phyloP scores from a whole-genome alignment of 2,329 filamentous ascomycete genomes.

The Fusarium albosuccineum region DNA sequence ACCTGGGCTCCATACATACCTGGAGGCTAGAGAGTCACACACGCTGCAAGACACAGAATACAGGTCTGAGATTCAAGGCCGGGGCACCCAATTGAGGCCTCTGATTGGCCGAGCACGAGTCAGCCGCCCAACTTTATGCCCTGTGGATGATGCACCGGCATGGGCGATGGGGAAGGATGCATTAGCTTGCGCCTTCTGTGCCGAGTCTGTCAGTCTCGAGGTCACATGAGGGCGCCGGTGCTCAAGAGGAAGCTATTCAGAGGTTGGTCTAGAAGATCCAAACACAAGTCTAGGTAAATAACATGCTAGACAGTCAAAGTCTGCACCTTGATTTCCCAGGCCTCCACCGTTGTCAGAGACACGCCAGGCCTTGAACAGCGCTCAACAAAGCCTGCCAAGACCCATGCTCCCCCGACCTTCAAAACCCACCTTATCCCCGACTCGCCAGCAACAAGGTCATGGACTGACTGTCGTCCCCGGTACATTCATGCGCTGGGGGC shows the following conservation, averaged over 20 bases:
- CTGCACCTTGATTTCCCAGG: too few relatives aligned
- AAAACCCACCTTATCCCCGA: conserved; percentile 17
- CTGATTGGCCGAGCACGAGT: conserved; percentile 29
- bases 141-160: conserved; percentile 27
- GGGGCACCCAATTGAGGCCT: conserved; percentile 31
- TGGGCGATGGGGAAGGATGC: conserved; percentile 8
- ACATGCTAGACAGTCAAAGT: too few relatives aligned
- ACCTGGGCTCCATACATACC: not conserved
- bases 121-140: conserved; percentile 29
- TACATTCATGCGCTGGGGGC: conserved; percentile 8
- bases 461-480: not conserved
- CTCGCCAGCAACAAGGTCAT: not conserved
- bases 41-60: conserved; percentile 5
- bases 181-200: not conserved
- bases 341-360: not conserved
- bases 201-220: not conserved
- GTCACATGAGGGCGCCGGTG: conserved; percentile 13
- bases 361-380: not conserved
- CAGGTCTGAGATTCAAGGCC: conserved; percentile 11
- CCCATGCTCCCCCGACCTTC: not conserved
- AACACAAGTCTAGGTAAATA: too few relatives aligned
- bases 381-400: not conserved
- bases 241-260: too few relatives aligned
- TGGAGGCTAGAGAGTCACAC: conserved; percentile 15
- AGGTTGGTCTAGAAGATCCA: too few relatives aligned